phyloP scores from a whole-genome alignment of 2,329 filamentous ascomycete genomes.

The Apiospora aurea region DNA sequence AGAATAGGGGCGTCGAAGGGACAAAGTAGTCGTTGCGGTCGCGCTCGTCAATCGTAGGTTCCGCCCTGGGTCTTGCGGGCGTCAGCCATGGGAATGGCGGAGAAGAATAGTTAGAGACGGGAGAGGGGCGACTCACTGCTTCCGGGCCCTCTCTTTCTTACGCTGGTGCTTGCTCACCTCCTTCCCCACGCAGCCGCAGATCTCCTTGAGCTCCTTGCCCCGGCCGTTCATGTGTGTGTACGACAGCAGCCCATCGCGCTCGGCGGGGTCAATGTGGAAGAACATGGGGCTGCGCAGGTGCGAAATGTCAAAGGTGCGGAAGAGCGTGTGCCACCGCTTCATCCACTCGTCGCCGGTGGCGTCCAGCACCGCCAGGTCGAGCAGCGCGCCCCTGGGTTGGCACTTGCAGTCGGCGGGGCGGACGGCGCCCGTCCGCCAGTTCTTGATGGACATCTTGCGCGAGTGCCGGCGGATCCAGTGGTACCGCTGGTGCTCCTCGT shows the following conservation, averaged over 20 bases:
- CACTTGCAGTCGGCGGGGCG: constrained; percentile 35
- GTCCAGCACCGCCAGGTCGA: constrained; percentile 70
- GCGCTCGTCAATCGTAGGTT: constrained; percentile 66
- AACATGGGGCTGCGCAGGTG: constrained; percentile 83
- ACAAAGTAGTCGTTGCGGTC: constrained; percentile 75
- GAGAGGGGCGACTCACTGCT: constrained; percentile 47
- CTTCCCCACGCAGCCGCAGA: constrained; percentile 77
- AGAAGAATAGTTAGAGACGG: not conserved
- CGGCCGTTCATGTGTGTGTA: constrained; percentile 68
- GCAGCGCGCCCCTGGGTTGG: constrained; percentile 42
- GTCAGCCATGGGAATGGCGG: constrained; percentile 30
- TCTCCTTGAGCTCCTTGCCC: constrained; percentile 72
- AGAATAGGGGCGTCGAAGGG: constrained; percentile 67
- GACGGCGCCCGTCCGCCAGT: constrained; percentile 50
- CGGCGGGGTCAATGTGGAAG: constrained; percentile 79
- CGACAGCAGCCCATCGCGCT: constrained; percentile 75
- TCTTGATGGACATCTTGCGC: constrained; percentile 64
- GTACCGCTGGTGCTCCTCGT: constrained; percentile 83
- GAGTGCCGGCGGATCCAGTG: constrained; percentile 76
- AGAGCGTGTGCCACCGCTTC: constrained; percentile 73
- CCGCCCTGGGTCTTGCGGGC: constrained; percentile 47
- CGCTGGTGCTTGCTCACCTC: constrained; percentile 82
- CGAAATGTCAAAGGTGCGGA: constrained; percentile 72
- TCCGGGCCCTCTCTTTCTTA: constrained; percentile 62
- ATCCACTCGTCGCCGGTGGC: constrained; percentile 71